A percentile compares a stretch with the other conserved stretches of the same genome.
phyloP scores from a whole-genome alignment of 2,329 filamentous ascomycete species.

The Parastagonospora avenae region DNA sequence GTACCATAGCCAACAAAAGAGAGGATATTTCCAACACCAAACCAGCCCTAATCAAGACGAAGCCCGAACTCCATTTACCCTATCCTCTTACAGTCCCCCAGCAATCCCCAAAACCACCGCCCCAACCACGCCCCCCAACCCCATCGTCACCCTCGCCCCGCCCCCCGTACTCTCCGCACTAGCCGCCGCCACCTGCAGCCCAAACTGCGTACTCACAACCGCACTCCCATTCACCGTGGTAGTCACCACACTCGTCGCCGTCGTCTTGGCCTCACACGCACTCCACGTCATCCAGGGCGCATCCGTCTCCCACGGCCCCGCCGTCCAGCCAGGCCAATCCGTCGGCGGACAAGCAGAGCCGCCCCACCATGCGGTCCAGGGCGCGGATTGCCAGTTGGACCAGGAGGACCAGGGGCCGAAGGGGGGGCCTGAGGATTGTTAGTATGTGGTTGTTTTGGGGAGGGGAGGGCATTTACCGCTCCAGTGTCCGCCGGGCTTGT shows the following conservation, averaged over 20 bases:
- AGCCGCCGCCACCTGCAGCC: slow-evolving; percentile 40
- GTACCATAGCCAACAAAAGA: too few species aligned
- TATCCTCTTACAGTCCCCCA: slow-evolving; percentile 21
- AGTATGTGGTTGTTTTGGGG: not conserved
- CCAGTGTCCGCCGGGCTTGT: slow-evolving; percentile 17
- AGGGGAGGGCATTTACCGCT: slow-evolving; percentile 19
- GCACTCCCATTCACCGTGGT: slow-evolving; percentile 30
- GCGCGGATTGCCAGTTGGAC: slow-evolving; percentile 34
- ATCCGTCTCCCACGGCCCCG: slow-evolving; percentile 39
- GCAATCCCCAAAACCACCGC: slow-evolving; percentile 29
- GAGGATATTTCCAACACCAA: too few species aligned
- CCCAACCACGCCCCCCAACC: slow-evolving; percentile 24
- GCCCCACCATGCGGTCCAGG: slow-evolving; percentile 46
- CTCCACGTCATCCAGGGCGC: slow-evolving; percentile 46
- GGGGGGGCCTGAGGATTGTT: slow-evolving; percentile 15
- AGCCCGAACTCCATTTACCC: too few species aligned
- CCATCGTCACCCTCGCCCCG: slow-evolving; percentile 20
- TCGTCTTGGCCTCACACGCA: slow-evolving; percentile 40
- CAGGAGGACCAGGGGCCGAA: slow-evolving; percentile 39
- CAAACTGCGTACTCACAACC: slow-evolving; percentile 34
- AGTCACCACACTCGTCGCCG: slow-evolving; percentile 35
- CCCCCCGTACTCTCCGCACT: slow-evolving; percentile 7
- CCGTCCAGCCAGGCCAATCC: slow-evolving; percentile 47
- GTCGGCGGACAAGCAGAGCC: slow-evolving; percentile 35
- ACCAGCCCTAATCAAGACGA: too few species aligned